Evolutionary conservation across 352 stramenopile genomes (phyloP).

Genomic region (Phytophthora megakarya): DNA sequence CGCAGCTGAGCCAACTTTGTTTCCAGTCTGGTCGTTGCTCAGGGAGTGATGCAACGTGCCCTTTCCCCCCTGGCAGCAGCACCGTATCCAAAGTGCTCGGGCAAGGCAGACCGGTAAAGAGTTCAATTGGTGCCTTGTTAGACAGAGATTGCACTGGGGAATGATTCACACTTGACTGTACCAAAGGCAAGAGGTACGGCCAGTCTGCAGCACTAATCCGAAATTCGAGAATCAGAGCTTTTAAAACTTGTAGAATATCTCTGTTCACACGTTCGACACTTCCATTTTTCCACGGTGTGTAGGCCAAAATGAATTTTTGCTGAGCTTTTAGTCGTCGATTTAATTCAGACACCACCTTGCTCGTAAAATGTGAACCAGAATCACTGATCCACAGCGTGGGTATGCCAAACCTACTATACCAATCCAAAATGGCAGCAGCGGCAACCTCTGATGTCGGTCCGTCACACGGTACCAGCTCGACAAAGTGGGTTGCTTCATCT

Average conservation of each 20-base stretch:
- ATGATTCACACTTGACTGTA: not conserved
- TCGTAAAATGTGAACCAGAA: too few species aligned
- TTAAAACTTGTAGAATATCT: conserved; percentile 10
- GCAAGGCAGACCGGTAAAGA: not conserved
- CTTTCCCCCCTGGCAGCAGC: not conserved
- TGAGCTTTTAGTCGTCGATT: not conserved
- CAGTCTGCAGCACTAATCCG: not conserved
- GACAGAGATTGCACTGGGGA: not conserved
- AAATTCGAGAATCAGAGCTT: conserved; percentile 1
- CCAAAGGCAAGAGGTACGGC: not conserved
- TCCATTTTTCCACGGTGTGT: not conserved
- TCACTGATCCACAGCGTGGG: too few species aligned
- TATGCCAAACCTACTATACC: too few species aligned
- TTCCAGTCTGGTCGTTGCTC: not conserved
- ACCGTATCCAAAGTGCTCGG: not conserved
- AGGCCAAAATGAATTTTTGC: not conserved
- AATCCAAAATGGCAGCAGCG: too few species aligned
- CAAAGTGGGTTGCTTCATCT: too few species aligned
- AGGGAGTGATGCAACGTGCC: not conserved
- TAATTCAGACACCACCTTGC: not conserved
- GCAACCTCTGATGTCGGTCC: too few species aligned
- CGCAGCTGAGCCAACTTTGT: not conserved
- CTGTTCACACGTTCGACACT: not conserved
- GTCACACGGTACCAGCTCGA: too few species aligned
- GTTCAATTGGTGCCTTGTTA: not conserved